Evolutionary conservation across 768 basidiomycete genomes (phyloP).

Genomic region (Strobilomyces confusus): DNA sequence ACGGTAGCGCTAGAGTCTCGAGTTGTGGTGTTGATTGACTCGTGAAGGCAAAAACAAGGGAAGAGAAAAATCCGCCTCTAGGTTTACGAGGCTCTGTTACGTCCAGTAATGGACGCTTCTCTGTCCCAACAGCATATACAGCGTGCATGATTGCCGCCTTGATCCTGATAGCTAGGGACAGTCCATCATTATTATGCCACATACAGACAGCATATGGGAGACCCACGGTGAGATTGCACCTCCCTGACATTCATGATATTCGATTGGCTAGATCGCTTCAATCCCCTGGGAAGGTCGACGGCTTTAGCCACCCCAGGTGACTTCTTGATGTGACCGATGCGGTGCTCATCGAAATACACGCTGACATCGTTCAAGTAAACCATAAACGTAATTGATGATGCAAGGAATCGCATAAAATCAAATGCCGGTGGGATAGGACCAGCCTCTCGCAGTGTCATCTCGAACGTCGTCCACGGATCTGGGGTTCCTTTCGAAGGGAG

Average conservation of each 20-base stretch:
- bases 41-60: conserved; percentile 27
- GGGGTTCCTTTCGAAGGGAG: not conserved
- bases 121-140: conserved; percentile 10
- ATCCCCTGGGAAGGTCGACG: conserved; percentile 26
- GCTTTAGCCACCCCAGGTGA: not conserved
- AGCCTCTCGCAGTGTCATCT: conserved; percentile 78
- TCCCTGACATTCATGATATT: conserved; percentile 67
- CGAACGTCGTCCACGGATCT: conserved; percentile 73
- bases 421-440: conserved; percentile 70
- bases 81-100: conserved; percentile 31
- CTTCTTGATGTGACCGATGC: conserved; percentile 52
- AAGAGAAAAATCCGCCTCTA: conserved; percentile 46
- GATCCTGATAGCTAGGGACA: conserved; percentile 37
- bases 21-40: conserved; percentile 11
- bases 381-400: conserved; percentile 93
- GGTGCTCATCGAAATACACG: conserved; percentile 74
- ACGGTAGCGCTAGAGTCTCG: conserved; percentile 21
- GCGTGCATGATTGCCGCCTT: conserved; percentile 13
- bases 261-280: conserved; percentile 53
- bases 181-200: not conserved
- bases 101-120: conserved; percentile 41
- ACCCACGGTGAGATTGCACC: conserved; percentile 62
- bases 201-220: not conserved
- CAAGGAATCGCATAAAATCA: conserved; percentile 85
- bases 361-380: conserved; percentile 64